Evolutionary conservation across 73 alveolate genomes (phyloP).

Genomic region (Tetrahymena elliotti): DNA sequence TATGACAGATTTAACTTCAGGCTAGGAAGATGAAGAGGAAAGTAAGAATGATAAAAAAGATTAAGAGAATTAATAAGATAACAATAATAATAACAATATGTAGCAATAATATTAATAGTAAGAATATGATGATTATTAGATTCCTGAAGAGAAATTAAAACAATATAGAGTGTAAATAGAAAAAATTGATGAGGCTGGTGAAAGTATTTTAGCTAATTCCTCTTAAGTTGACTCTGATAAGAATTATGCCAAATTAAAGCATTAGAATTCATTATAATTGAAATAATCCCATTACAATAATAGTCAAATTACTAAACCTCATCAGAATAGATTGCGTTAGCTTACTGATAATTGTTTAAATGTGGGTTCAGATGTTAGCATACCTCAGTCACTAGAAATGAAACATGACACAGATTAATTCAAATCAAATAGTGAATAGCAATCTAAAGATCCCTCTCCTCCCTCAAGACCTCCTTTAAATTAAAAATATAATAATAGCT

Average conservation of each 20-base stretch:
- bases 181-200: not conserved
- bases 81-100: no score
- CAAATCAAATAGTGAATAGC: not conserved
- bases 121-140: not conserved
- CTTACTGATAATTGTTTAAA: not conserved
- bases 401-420: not conserved
- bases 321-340: not conserved
- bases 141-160: not conserved
- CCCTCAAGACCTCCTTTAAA: not conserved
- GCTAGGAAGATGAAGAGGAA: not conserved
- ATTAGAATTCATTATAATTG: not conserved
- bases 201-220: not conserved
- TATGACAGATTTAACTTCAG: not conserved
- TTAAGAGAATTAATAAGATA: not conserved
- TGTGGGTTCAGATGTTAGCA: not conserved
- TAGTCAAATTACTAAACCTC: not conserved
- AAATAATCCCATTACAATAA: not conserved
- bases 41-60: not conserved
- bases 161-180: not conserved
- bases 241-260: not conserved
- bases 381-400: not conserved
- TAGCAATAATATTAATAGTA: not conserved
- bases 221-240: not conserved
- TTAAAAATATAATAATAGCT: not conserved
- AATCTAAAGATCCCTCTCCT: not conserved